Percentiles rank a stretch among this genome's conserved stretches.
Conservation (phyloP, 208 protist genomes). For the Crithidia acanthocephali region DNA sequence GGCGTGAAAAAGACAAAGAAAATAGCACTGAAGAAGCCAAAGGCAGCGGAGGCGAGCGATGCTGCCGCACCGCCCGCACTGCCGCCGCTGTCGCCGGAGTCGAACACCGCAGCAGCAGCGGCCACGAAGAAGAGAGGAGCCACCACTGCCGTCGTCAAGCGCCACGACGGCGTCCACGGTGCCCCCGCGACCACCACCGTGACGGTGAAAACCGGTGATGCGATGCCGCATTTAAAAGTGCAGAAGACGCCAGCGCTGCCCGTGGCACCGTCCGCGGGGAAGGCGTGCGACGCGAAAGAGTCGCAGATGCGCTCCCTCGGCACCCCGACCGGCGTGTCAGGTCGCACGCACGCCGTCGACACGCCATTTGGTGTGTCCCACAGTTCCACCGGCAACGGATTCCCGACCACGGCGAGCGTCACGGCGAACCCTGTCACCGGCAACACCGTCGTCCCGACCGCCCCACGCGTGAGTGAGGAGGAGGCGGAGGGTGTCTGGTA, state of each 20-base stretch:
- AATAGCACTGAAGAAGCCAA: not conserved
- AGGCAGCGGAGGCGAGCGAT: not conserved
- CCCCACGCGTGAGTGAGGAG: not conserved
- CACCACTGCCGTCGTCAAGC: not conserved
- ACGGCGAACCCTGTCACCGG: not conserved
- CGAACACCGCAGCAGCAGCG: too few relatives aligned
- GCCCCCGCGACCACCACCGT: not conserved
- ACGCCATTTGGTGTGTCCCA: not conserved
- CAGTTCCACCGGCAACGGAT: not conserved
- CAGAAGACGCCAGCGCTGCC: not conserved
- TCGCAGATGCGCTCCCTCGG: not conserved
- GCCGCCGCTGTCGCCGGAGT: not conserved
- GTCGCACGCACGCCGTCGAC: not conserved
- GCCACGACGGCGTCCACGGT: not conserved
- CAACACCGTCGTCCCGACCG: not conserved
- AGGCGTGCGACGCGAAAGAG: not conserved
- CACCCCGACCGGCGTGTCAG: not conserved
- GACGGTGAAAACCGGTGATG: not conserved
- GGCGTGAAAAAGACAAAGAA: not conserved
- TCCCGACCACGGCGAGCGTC: not conserved
- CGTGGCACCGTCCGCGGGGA: not conserved
- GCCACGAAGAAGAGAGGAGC: not conserved
- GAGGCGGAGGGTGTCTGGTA: constrained; percentile 65
- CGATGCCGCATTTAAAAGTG: not conserved
- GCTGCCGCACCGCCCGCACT: not conserved